Base-by-base conservation (phyloP, 2,329 filamentous ascomycete genomes). In the Fusarium cyanostomum region DNA sequence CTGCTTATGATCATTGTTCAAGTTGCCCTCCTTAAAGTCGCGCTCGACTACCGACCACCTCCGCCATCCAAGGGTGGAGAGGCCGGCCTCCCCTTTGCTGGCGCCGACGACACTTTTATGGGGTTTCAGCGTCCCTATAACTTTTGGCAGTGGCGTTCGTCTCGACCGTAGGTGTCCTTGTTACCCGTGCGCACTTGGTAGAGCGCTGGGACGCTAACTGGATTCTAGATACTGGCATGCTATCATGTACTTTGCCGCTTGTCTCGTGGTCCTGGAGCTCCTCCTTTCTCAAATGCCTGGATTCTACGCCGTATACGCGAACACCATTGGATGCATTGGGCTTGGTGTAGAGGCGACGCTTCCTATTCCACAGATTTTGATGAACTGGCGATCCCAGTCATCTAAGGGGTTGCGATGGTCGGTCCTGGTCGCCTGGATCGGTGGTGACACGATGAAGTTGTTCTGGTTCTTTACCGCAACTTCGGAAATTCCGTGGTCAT, bases 361-460 rank as follows among this genome's bases (percentile, higher is more conserved):
- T 24, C 92, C 92, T 4, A 81, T 95, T 10, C 92, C 92, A 1
- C 92, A 96, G 76, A 88, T 95, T 27, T 72, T 92, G 44, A 80
- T 90, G 38, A 95, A 95, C 73, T 81, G 84, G 62, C 84, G 85
- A 30, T 83, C 86, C 5, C 82, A 84, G 58, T 92, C 90, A 2
- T 92, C 89, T 80, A 89, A 87, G 74, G 92, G 92, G 7, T 92
- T 96, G 77, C 84, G 92, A 13, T 72, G 92, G 10, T 92, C 89
- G 7, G 88, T 96, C 5, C 79, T 95, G 56, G 85, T 82, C 26
- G 92, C 89, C 74, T 96, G 92, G 92, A 80, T 96, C 50, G 78
- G 89, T 3, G 92, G 92, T 60, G 92, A 96, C 75, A 82, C 85
- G 8, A 92, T 95, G 88, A 96, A 96, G 82, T 90, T 94, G 84